Conservation (phyloP, 768 basidiomycete genomes). For the Leccinum truebloodii region DNA sequence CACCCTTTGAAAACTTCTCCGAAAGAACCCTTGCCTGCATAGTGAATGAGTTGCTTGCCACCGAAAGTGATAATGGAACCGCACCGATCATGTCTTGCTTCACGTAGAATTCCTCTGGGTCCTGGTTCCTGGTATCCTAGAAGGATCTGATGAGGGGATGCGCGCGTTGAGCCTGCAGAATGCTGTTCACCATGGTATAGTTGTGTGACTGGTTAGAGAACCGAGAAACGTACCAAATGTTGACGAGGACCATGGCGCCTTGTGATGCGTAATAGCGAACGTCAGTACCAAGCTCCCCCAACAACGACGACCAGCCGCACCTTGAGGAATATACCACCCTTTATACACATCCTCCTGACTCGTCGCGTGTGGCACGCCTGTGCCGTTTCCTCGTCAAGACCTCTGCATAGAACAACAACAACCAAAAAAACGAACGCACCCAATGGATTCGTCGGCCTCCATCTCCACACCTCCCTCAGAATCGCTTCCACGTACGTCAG, state of each 20-base stretch:
- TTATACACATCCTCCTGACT: conserved; percentile 18
- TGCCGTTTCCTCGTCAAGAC: too few relatives aligned
- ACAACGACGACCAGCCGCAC: neutral
- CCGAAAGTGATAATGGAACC: conserved; percentile 22
- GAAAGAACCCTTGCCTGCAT: conserved; percentile 92
- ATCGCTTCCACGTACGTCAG: conserved; percentile 30
- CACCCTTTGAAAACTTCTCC: conserved; percentile 99
- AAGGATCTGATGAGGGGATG: conserved; percentile 9
- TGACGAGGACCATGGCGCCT: neutral
- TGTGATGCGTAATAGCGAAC: neutral
- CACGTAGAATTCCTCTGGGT: conserved; percentile 97
- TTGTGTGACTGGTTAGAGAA: neutral
- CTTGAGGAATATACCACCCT: conserved; percentile 24
- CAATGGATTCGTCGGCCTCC: conserved; percentile 16
- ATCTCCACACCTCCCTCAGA: conserved; percentile 25
- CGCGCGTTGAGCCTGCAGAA: neutral
- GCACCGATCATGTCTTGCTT: conserved; percentile 96
- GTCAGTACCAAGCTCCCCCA: too few relatives aligned
- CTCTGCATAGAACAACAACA: too few relatives aligned
- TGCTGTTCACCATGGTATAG: conserved; percentile 23
- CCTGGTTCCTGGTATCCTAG: conserved; percentile 71
- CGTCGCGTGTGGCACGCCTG: conserved; percentile 1
- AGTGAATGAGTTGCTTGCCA: conserved; percentile 20
- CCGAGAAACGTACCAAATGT: conserved; percentile 1
- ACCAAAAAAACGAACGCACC: too few relatives aligned